These are phyloP conservation scores for Volvox africanus DNA, from an alignment of 139 green algal genomes.

Conservation along the genomic window DNA sequence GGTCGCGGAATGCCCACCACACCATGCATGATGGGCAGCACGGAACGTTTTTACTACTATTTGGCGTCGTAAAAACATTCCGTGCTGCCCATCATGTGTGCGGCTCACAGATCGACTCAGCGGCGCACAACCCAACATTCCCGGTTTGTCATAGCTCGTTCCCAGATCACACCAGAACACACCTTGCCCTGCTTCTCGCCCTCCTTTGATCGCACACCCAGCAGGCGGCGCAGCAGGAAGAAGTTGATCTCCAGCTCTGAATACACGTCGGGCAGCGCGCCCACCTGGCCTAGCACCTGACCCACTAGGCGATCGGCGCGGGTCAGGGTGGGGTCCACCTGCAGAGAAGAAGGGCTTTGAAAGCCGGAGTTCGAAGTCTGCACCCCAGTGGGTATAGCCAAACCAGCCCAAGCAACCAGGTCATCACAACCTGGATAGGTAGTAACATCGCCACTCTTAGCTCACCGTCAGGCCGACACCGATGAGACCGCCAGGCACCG, in stretches of 20 bases:
- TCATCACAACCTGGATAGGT: neutral
- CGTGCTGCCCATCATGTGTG: too few relatives aligned
- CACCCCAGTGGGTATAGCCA: too few relatives aligned
- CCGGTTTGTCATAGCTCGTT: neutral
- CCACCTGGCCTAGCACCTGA: conserved; percentile 96
- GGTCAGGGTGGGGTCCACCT: conserved; percentile 98
- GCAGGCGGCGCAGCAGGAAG: conserved; percentile 96
- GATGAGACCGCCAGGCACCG: conserved; percentile 98
- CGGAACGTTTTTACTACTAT: too few relatives aligned
- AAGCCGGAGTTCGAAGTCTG: too few relatives aligned
- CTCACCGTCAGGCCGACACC: conserved; percentile 96
- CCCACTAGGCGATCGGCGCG: conserved; percentile 97
- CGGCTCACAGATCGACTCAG: too few relatives aligned
- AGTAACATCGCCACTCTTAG: neutral
- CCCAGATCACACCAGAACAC: conserved; percentile 1
- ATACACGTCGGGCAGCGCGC: conserved; percentile 95
- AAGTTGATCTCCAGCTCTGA: conserved; percentile 99
- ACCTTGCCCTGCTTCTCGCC: conserved; percentile 96
- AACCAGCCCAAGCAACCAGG: too few relatives aligned
- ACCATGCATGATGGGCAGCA: too few relatives aligned
- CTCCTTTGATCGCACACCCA: conserved; percentile 94
- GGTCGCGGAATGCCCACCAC: too few relatives aligned
- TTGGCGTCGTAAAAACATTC: too few relatives aligned
- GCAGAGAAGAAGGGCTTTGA: neutral
- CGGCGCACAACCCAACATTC: too few relatives aligned